Conservation (phyloP, 2,329 filamentous ascomycete species). For the Hypoxylon sp. region DNA sequence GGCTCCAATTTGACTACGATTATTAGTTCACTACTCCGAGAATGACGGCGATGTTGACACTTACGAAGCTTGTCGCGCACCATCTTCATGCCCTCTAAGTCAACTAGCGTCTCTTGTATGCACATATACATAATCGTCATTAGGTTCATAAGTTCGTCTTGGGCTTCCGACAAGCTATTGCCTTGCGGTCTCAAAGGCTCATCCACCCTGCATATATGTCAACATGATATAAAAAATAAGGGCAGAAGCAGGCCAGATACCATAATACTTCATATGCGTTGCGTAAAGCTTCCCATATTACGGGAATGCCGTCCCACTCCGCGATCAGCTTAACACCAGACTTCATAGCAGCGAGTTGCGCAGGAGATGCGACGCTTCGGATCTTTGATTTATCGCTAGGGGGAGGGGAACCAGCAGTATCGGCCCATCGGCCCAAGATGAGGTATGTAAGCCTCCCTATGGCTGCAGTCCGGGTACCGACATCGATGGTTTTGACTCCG, state of each 20-base stretch:
- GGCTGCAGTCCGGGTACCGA: constrained; percentile 65
- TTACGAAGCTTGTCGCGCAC: constrained; percentile 67
- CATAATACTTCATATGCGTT: constrained; percentile 68
- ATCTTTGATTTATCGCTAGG: constrained; percentile 62
- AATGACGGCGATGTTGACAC: constrained; percentile 49
- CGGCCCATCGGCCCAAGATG: constrained; percentile 78
- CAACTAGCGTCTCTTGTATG: constrained; percentile 70
- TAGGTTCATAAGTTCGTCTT: constrained; percentile 73
- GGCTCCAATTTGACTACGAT: constrained; percentile 71
- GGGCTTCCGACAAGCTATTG: constrained; percentile 64
- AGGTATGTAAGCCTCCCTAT: constrained; percentile 73
- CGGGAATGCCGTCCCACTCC: constrained; percentile 65
- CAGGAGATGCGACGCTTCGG: constrained; percentile 65
- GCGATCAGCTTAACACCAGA: constrained; percentile 67
- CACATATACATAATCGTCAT: constrained; percentile 75
- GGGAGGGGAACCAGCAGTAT: constrained; percentile 70
- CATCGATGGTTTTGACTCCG: constrained; percentile 62
- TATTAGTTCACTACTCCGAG: constrained; percentile 44
- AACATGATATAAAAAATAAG: constrained; percentile 51
- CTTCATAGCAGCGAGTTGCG: constrained; percentile 73
- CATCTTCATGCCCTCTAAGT: constrained; percentile 64
- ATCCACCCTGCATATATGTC: constrained; percentile 60
- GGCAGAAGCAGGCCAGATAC: constrained; percentile 56
- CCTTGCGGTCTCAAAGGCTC: constrained; percentile 60
- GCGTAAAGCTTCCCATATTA: constrained; percentile 67